Evolutionary conservation across 768 basidiomycete genomes (phyloP).

Genomic region (Calocybe indica): DNA sequence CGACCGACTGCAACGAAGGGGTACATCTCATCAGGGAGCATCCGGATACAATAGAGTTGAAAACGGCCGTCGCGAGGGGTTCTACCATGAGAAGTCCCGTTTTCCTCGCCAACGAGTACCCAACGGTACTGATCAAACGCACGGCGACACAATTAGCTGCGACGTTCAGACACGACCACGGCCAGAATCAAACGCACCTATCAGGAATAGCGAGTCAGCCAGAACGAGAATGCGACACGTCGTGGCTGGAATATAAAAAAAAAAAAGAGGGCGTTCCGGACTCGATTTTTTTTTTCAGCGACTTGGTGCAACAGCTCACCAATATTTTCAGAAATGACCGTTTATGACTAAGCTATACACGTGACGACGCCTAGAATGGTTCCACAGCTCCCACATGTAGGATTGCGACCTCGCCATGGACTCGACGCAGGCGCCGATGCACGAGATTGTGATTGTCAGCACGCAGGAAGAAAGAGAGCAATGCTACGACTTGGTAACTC

Average conservation of each 20-base stretch:
- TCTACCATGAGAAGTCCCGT: conserved; percentile 48
- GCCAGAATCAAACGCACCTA: too few species aligned
- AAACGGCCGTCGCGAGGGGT: conserved; percentile 50
- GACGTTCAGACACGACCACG: background rate
- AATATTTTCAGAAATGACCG: too few species aligned
- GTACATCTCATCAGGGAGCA: conserved; percentile 21
- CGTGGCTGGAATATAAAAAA: too few species aligned
- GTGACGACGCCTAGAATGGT: too few species aligned
- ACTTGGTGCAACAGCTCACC: too few species aligned
- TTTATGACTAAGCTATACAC: too few species aligned
- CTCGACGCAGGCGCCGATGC: conserved; percentile 23
- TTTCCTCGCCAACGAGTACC: conserved; percentile 14
- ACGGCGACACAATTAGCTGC: conserved; percentile 4
- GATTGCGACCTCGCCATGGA: background rate
- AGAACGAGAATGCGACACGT: too few species aligned
- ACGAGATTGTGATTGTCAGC: conserved; percentile 52
- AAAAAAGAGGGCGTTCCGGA: too few species aligned
- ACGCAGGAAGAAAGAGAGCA: conserved; percentile 50
- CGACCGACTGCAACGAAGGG: conserved; percentile 12
- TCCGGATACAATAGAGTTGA: conserved; percentile 39
- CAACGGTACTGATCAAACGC: conserved; percentile 2
- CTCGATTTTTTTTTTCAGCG: too few species aligned
- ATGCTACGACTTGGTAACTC: conserved; percentile 52
- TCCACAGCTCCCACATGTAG: too few species aligned
- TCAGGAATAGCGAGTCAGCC: too few species aligned